A percentile compares a stretch with the other conserved stretches of the same genome.
Conservation (phyloP, 1,284 basidiomycete species). For the Ganoderma multipileum region DNA sequence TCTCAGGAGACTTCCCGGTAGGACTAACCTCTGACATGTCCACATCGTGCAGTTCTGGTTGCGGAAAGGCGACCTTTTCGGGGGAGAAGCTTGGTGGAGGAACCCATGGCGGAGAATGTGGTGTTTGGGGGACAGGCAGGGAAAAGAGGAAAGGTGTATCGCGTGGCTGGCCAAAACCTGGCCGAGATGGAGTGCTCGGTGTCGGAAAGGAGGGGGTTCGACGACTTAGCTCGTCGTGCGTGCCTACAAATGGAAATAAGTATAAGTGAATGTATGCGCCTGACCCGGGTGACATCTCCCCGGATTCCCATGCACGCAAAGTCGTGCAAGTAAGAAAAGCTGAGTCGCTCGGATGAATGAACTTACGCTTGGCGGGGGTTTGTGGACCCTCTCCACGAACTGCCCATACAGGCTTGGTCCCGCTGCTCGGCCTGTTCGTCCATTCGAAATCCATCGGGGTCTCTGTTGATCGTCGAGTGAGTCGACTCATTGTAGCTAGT, state of each 20-base stretch:
- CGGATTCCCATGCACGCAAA: neutral
- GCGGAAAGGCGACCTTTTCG: conserved; percentile 60
- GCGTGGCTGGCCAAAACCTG: conserved; percentile 67
- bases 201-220: conserved; percentile 52
- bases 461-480: conserved; percentile 62
- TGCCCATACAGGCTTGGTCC: conserved; percentile 66
- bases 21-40: conserved; percentile 78
- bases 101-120: conserved; percentile 61
- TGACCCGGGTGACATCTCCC: neutral
- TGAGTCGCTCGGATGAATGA: neutral
- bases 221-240: conserved; percentile 58
- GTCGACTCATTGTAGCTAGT: conserved; percentile 27
- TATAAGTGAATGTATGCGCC: neutral
- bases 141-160: conserved; percentile 78
- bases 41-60: conserved; percentile 67
- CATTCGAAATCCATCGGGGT: conserved; percentile 85
- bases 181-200: conserved; percentile 58
- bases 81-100: conserved; percentile 67
- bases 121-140: conserved; percentile 54
- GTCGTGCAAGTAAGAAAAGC: neutral
- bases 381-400: conserved; percentile 45
- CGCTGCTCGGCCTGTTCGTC: conserved; percentile 57
- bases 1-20: conserved; percentile 44
- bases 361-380: conserved; percentile 73
- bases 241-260: conserved; percentile 47